Conservation (phyloP, 305 asterid species). For the Andrographis paniculata region DNA sequence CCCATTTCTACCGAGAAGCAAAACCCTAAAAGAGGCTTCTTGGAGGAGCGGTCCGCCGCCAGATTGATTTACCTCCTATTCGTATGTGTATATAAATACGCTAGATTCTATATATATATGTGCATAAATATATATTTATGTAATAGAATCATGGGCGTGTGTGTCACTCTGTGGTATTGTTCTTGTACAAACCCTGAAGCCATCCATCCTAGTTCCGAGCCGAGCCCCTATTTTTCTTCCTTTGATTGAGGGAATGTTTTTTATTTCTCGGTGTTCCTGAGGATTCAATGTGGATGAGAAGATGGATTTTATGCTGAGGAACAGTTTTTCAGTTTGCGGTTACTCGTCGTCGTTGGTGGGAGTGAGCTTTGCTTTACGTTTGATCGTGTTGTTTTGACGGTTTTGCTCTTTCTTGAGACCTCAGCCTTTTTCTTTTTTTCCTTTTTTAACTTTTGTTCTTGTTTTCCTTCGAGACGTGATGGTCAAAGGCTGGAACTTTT, state of each 20-base stretch:
- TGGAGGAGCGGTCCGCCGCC: conserved; percentile 71
- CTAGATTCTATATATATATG: too few species aligned
- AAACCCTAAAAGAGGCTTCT: conserved; percentile 62
- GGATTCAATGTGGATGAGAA: conserved; percentile 23
- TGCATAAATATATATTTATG: neutral
- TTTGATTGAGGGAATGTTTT: too few species aligned
- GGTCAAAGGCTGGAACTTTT: conserved; percentile 38
- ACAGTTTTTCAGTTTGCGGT: conserved; percentile 13
- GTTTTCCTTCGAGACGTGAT: conserved; percentile 21
- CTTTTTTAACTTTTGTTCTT: neutral
- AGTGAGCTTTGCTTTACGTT: conserved; percentile 11
- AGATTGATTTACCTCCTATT: conserved; percentile 30
- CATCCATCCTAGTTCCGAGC: conserved; percentile 15
- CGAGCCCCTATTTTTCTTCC: conserved; percentile 6
- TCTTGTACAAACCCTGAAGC: conserved; percentile 2
- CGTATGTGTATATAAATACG: neutral
- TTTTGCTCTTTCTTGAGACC: conserved; percentile 18
- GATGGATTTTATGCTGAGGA: conserved; percentile 18
- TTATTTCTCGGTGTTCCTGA: conserved; percentile 16
- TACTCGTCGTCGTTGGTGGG: conserved; percentile 16
- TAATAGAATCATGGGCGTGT: conserved; percentile 16
- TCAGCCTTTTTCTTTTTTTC: neutral
- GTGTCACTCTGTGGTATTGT: conserved; percentile 7
- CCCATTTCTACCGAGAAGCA: conserved; percentile 25
- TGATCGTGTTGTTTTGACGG: conserved; percentile 37